Percentiles rank a stretch among this genome's conserved stretches.
Evolutionary conservation across 768 basidiomycete species (phyloP).

Genomic region (Trametes villosa): DNA sequence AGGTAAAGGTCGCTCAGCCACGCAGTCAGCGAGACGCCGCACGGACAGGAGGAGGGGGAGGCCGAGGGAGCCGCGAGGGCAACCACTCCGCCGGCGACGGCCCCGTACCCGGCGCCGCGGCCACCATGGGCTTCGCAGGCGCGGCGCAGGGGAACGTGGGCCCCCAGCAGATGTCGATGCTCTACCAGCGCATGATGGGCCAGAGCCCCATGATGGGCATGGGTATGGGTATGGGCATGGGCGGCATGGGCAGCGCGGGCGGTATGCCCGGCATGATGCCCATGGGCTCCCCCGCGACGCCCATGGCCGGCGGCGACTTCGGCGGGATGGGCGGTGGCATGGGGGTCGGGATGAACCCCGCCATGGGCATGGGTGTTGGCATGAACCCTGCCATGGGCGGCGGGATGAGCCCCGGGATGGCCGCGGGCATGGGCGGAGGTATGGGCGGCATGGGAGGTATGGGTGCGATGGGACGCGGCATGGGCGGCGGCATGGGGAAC

Average conservation of each 20-base stretch:
- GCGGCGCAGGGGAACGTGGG: conserved; percentile 67
- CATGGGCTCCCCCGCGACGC: conserved; percentile 25
- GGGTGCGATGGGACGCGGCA: conserved; percentile 24
- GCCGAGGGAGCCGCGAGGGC: conserved; percentile 18
- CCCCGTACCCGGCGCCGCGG: conserved; percentile 7
- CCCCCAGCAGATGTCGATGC: conserved; percentile 86
- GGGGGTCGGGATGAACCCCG: conserved; percentile 24
- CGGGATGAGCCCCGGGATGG: conserved; percentile 45
- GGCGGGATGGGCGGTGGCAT: conserved; percentile 28
- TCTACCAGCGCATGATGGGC: conserved; percentile 91
- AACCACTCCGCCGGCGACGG: conserved; percentile 48
- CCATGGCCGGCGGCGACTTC: conserved; percentile 25
- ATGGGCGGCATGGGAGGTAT: conserved; percentile 30
- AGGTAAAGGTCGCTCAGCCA: conserved; percentile 94
- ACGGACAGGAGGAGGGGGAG: conserved; percentile 22
- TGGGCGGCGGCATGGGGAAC: conserved; percentile 31
- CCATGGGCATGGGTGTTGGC: conserved; percentile 40
- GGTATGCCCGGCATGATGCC: conserved; percentile 27
- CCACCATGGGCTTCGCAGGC: conserved; percentile 35
- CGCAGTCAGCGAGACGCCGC: conserved; percentile 71
- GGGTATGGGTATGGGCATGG: conserved; percentile 44
- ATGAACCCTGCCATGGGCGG: conserved; percentile 41
- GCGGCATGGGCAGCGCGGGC: conserved; percentile 36
- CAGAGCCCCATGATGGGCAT: conserved; percentile 33
- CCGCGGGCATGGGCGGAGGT: conserved; percentile 23